Evolutionary conservation across 306 rosid species (phyloP).

Genomic region (Dryas alaskensis): DNA sequence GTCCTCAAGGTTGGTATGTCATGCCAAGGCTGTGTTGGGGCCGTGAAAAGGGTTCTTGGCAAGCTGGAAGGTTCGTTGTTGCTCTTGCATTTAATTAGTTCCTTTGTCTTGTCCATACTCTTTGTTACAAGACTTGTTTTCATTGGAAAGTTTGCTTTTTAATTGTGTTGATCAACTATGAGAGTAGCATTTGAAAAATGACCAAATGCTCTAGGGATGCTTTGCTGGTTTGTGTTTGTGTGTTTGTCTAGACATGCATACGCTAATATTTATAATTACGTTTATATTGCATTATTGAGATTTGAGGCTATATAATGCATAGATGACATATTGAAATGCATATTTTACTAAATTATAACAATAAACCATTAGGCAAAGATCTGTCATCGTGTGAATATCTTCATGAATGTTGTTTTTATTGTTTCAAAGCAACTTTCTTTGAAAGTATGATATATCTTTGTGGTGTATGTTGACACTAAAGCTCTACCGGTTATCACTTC

Average conservation of each 20-base stretch:
- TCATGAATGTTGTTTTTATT: not conserved
- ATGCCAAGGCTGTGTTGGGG: slow-evolving; percentile 87
- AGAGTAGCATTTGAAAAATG: not conserved
- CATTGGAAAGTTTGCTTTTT: not conserved
- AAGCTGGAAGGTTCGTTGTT: slow-evolving; percentile 71
- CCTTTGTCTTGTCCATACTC: not conserved
- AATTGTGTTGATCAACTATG: not conserved
- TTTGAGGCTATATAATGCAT: not conserved
- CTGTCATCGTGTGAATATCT: no score
- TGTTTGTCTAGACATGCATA: not conserved
- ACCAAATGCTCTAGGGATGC: not conserved
- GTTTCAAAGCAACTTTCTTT: not conserved
- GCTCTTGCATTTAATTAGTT: not conserved
- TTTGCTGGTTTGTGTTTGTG: not conserved
- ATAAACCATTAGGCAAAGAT: not conserved
- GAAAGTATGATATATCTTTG: not conserved
- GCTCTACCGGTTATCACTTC: not conserved
- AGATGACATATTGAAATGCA: no score
- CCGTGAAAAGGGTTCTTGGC: slow-evolving; percentile 86
- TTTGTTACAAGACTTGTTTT: no score
- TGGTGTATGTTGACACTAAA: not conserved
- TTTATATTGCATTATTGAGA: not conserved
- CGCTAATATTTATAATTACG: not conserved
- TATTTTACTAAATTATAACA: no score
- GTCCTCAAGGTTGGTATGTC: slow-evolving; percentile 95